Evolutionary conservation across 805 yeast genomes (phyloP), one percentile per base, ranked within the genome.

Genomic region (Wickerhamomyces sydowiorum): DNA sequence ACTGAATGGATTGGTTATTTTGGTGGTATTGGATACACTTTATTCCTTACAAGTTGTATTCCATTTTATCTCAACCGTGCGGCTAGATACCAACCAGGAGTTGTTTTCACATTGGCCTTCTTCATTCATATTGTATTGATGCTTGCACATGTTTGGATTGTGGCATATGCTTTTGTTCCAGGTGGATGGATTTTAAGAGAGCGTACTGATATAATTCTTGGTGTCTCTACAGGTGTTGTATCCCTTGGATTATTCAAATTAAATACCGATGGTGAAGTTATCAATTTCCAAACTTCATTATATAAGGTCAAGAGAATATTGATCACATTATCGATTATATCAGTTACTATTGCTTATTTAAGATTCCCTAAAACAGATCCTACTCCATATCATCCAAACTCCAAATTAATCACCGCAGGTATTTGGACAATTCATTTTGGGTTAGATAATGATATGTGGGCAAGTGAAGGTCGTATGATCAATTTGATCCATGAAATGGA

Each of bases 381-480:
- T 13, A 61, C 62, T 41, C 89, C 93, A 10, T 74, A 76, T 52
- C 84, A 81, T 53, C 81, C 88, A 13, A 75, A 72, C 7, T 73
- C 86, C 3, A 76, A 80, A 51, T 61, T 86, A 5, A 76, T 93
- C 53, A 89, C 96, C 1, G 90, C 97, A 3, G 99, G 98, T 60
- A 90, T 93, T 47, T 93, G 99, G 99, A 91, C 98, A 19, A 82
- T 93, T 49, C 99, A 93, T 66, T 93, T 93, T 60, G 99, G 97
- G 20, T 73, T 93, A 39, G 99, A 93, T 61, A 93, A 93, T 62
- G 96, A 89, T 59, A 84, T 93, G 93, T 93, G 99, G 99, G 91
- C 95, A 0, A 78, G 89, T 49, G 97, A 93, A 64, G 80, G 78
- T 34, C 76, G 97, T 50, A 91, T 93, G 96, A 70, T 82, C 44